These are phyloP conservation scores for Sporobolus alterniflorus DNA, from an alignment of 202 grass and related monocot genomes.

Conservation along the genomic window DNA sequence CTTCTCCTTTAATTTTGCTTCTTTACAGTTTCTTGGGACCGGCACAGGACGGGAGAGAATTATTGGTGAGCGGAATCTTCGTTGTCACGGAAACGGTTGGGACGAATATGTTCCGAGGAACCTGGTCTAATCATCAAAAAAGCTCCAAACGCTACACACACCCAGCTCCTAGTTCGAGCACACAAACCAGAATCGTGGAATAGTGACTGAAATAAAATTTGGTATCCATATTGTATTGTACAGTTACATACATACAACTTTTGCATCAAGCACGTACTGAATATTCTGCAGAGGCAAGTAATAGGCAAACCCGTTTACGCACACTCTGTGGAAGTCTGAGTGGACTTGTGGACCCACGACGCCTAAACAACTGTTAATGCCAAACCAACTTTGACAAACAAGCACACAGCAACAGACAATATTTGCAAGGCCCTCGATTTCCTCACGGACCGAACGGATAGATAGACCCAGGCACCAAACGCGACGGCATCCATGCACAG, in stretches of 20 bases:
- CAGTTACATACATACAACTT: no score
- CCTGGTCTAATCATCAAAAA: conserved; percentile 19
- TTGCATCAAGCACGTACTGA: no score
- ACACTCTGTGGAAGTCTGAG: neutral
- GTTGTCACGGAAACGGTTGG: conserved; percentile 23
- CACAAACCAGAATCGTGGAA: no score
- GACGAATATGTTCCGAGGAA: conserved; percentile 59
- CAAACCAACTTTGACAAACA: neutral
- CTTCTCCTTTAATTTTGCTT: neutral
- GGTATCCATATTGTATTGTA: no score
- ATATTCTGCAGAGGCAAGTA: no score
- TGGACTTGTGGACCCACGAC: neutral
- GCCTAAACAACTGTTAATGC: neutral
- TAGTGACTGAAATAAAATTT: no score
- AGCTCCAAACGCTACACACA: neutral
- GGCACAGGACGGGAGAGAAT: conserved; percentile 1
- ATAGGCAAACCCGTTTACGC: neutral
- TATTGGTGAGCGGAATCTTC: conserved; percentile 44
- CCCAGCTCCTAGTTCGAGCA: no score
- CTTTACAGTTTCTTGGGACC: neutral
- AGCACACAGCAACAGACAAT: neutral
- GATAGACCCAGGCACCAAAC: neutral
- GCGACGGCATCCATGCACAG: neutral
- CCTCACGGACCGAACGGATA: no score
- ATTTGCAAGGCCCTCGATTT: neutral